Percentiles rank a stretch among this genome's conserved stretches.
phyloP scores from a whole-genome alignment of 805 yeast genomes.

The Candida bentonensis region DNA sequence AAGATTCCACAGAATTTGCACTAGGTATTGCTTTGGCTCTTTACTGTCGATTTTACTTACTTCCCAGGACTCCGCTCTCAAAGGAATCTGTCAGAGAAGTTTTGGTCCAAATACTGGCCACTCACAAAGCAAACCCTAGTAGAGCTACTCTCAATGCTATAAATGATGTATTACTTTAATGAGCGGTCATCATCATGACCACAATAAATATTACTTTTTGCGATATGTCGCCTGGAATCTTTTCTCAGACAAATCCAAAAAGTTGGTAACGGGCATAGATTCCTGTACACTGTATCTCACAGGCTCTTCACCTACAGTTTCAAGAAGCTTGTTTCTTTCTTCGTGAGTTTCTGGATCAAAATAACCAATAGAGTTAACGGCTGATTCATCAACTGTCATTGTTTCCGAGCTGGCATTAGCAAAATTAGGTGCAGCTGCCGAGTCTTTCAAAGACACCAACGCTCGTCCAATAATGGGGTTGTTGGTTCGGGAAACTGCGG shows the following conservation, averaged over 20 bases:
- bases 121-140: slow-evolving; percentile 54
- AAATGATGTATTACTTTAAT: slow-evolving; percentile 21
- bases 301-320: slow-evolving; percentile 12
- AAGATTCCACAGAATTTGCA: slow-evolving; percentile 52
- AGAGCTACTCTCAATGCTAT: slow-evolving; percentile 65
- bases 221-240: neutral
- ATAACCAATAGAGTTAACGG: slow-evolving; percentile 5
- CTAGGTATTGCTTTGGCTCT: slow-evolving; percentile 43
- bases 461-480: neutral
- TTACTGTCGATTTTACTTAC: slow-evolving; percentile 26
- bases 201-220: neutral
- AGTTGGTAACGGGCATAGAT: slow-evolving; percentile 9
- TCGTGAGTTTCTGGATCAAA: slow-evolving; percentile 11
- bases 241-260: slow-evolving; percentile 6
- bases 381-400: neutral
- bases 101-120: slow-evolving; percentile 33
- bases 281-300: slow-evolving; percentile 5
- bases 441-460: neutral
- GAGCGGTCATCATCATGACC: too few relatives aligned
- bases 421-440: too few relatives aligned
- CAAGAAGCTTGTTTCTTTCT: slow-evolving; percentile 9
- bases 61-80: slow-evolving; percentile 17
- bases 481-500: neutral
- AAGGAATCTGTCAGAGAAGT: slow-evolving; percentile 45
- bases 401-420: slow-evolving; percentile 1